Base-by-base conservation (phyloP, 1,284 basidiomycete species). In the Apiotrichum domesticum region DNA sequence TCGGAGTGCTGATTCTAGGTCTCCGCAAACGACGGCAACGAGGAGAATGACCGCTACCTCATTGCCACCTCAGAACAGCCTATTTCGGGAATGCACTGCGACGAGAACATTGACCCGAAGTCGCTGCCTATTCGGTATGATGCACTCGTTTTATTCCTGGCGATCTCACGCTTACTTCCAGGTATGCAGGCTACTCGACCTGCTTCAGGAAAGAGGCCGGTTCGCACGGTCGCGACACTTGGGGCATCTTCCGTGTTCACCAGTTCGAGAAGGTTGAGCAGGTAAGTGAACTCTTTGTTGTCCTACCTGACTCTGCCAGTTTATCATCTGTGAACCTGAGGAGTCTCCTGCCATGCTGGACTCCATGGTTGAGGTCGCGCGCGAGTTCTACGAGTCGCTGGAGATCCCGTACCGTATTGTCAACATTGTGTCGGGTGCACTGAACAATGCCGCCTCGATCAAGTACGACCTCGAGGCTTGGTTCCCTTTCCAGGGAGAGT, bases 161-260 rank as follows among this genome's bases (percentile, higher is more conserved):
- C 21, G 21, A 21, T 21, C 21, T 21, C 21, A 21, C 21, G 21
- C 21, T 21, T 21, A 49, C 48, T 59, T 7, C 6, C 41, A 79
- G 78, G 52, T 83, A 83, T 70, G 83, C 82, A 33, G 83, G 83
- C 37, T 84, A 84, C 75, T 84, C 83, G 69, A 98, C 95, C n/a
- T 98, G 95, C 77, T 99, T 99, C 87, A 85, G 96, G 48, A 98
- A 98, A 78, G 95, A 99, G 79, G 95, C 95, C 4, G 96, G 95
- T 47, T 88, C 90, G 4, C 91, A 93, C 46, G 96, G 96, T 13
- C 87, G 92, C 56, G 96, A 99, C 71, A 98, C 96, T 79, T 98
- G 95, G 93, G 96, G 95, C 58, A 97, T 98, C 78, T 98, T 98
- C 85, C 90, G 96, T 40, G 94, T 98, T 52, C 96, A 99, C 76